phyloP scores from a whole-genome alignment of 225 moss, liverwort and hornwort genomes.

The Straminergon stramineum region DNA sequence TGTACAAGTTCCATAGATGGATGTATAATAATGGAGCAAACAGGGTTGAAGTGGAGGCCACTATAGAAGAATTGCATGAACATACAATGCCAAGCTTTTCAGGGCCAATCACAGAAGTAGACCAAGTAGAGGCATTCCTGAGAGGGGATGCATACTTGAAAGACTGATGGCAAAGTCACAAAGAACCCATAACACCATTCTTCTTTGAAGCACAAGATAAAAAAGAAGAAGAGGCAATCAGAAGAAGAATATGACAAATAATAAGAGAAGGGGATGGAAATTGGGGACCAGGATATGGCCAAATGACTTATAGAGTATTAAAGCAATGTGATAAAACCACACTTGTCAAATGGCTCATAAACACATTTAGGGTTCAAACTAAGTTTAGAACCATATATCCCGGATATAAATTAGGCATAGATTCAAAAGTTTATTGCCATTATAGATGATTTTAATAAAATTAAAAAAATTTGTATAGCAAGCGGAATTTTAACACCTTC shows the following conservation, averaged over 20 bases:
- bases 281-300: background rate
- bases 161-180: background rate
- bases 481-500: too few relatives aligned
- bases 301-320: background rate
- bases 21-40: background rate
- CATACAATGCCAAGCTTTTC: background rate
- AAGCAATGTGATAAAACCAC: background rate
- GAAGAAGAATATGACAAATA: background rate
- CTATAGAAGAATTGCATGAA: background rate
- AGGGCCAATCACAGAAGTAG: background rate
- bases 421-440: too few relatives aligned
- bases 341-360: background rate
- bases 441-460: too few relatives aligned
- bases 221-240: background rate
- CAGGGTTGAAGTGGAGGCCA: background rate
- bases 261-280: background rate
- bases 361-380: background rate
- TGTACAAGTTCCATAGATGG: too few relatives aligned
- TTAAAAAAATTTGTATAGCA: too few relatives aligned
- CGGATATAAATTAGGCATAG: background rate
- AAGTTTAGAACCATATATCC: background rate
- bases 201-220: background rate
- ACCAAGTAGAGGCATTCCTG: background rate
- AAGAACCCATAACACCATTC: background rate
- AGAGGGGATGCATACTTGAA: background rate